Evolutionary conservation across 768 basidiomycete species (phyloP).

Genomic region (Candolleomyces aberdarensis): DNA sequence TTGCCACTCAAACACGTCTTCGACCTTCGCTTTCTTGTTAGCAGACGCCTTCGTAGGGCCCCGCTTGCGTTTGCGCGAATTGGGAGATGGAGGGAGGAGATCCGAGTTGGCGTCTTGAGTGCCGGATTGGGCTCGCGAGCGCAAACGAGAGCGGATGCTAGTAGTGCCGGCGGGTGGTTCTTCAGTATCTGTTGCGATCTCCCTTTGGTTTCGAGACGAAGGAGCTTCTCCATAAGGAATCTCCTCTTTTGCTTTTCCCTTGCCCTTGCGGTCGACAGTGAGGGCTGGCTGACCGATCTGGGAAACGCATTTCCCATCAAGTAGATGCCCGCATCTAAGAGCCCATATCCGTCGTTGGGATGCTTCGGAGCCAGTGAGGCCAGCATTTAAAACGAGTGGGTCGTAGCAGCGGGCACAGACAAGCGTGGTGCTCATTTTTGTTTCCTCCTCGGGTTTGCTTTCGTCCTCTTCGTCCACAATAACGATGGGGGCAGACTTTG

Average conservation of each 20-base stretch:
- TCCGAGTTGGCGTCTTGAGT: not conserved
- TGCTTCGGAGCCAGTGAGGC: constrained; percentile 43
- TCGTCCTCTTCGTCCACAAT: constrained; percentile 48
- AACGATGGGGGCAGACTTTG: constrained; percentile 33
- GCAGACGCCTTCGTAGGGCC: constrained; percentile 8
- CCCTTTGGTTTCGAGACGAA: not conserved
- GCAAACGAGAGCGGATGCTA: constrained; percentile 56
- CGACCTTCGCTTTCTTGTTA: constrained; percentile 35
- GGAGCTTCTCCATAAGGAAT: constrained; percentile 15
- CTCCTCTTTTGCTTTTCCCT: constrained; percentile 45
- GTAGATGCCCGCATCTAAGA: constrained; percentile 71
- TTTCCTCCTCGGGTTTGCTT: constrained; percentile 3
- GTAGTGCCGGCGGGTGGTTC: not conserved
- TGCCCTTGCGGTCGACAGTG: constrained; percentile 26
- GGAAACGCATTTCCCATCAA: constrained; percentile 73
- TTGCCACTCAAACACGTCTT: constrained; percentile 54
- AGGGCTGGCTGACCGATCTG: constrained; percentile 49
- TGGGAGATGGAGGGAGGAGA: constrained; percentile 9
- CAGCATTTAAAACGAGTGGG: constrained; percentile 55
- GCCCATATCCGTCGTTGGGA: constrained; percentile 59
- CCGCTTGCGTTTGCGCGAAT: constrained; percentile 18
- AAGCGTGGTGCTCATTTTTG: constrained; percentile 40
- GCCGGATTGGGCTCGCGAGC: constrained; percentile 35
- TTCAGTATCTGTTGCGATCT: not conserved
- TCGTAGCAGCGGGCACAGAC: constrained; percentile 68